Percentiles rank a stretch among this genome's conserved stretches.
Conservation (phyloP, 352 stramenopile species). For the Phytophthora brassicae region DNA sequence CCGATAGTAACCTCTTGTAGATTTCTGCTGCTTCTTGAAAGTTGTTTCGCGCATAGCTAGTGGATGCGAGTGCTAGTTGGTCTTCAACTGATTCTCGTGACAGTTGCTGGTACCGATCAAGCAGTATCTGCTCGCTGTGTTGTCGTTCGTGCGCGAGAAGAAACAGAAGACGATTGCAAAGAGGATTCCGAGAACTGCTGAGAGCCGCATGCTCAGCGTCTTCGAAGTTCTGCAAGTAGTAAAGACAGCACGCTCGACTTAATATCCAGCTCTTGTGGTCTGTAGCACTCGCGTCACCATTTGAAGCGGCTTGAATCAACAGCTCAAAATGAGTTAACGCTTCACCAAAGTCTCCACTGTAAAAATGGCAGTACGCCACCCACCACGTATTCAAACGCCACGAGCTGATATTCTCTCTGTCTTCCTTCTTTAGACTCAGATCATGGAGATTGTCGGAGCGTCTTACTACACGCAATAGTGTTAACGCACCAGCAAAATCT, state of each 20-base stretch:
- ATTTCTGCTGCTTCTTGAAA: too few species aligned
- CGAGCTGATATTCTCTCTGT: conserved; percentile 3
- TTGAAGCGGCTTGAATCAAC: conserved; percentile 33
- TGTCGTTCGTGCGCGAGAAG: conserved; percentile 39
- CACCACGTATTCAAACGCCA: conserved; percentile 57
- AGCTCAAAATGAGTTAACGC: conserved; percentile 56
- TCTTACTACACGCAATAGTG: conserved; percentile 33
- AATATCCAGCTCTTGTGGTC: conserved; percentile 46
- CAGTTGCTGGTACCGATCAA: conserved; percentile 74
- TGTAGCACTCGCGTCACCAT: conserved; percentile 1
- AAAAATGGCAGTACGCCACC: conserved; percentile 72
- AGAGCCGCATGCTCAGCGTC: conserved; percentile 54
- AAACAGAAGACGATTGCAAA: conserved; percentile 63
- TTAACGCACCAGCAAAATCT: conserved; percentile 53
- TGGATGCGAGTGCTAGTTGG: conserved; percentile 46
- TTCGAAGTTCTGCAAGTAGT: conserved; percentile 49
- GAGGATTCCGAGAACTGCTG: conserved; percentile 35
- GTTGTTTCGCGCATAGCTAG: conserved; percentile 54
- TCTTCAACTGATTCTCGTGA: conserved; percentile 29
- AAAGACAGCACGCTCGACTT: conserved; percentile 57
- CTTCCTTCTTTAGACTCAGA: background rate
- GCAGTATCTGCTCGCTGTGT: conserved; percentile 73
- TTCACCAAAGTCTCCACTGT: conserved; percentile 44
- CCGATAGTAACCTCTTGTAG: too few species aligned
- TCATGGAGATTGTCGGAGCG: conserved; percentile 27